A percentile compares a stretch with the other conserved stretches of the same genome.
phyloP scores from a whole-genome alignment of 2,329 filamentous ascomycete species.

The Cercospora citrullina region DNA sequence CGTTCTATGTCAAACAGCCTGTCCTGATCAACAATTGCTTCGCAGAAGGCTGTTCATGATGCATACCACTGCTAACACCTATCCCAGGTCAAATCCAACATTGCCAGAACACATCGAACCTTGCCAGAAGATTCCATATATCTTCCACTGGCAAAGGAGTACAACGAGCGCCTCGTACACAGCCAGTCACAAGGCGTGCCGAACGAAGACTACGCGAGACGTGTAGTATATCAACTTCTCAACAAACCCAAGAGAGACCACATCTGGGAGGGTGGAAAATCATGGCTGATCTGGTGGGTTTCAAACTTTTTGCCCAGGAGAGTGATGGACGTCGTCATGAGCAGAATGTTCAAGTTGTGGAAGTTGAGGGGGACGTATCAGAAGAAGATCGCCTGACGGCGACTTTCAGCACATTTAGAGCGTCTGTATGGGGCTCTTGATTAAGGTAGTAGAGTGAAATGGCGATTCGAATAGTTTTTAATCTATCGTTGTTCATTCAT shows the following conservation, averaged over 20 bases:
- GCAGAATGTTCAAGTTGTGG: constrained; percentile 54
- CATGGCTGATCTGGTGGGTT: constrained; percentile 52
- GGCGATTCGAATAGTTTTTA: neutral
- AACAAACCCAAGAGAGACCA: constrained; percentile 40
- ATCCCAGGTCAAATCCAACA: constrained; percentile 52
- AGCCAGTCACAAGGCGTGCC: constrained; percentile 57
- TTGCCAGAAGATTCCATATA: constrained; percentile 54
- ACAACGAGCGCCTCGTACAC: constrained; percentile 53
- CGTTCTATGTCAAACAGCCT: no score
- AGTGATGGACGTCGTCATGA: constrained; percentile 46
- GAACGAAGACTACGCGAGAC: constrained; percentile 55
- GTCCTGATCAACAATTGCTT: neutral
- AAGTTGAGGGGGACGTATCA: constrained; percentile 41
- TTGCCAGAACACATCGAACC: constrained; percentile 54
- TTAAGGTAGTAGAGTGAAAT: neutral
- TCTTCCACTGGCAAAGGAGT: constrained; percentile 53
- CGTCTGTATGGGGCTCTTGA: constrained; percentile 4
- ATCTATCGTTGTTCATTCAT: neutral
- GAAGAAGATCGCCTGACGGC: constrained; percentile 31
- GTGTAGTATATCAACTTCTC: constrained; percentile 56
- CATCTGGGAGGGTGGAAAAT: constrained; percentile 57
- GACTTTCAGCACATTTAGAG: neutral
- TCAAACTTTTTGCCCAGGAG: constrained; percentile 49
- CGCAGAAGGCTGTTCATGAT: no score
- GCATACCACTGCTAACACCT: neutral